Evolutionary conservation across 306 rosid species (phyloP).

Genomic region (Lupinus albus): DNA sequence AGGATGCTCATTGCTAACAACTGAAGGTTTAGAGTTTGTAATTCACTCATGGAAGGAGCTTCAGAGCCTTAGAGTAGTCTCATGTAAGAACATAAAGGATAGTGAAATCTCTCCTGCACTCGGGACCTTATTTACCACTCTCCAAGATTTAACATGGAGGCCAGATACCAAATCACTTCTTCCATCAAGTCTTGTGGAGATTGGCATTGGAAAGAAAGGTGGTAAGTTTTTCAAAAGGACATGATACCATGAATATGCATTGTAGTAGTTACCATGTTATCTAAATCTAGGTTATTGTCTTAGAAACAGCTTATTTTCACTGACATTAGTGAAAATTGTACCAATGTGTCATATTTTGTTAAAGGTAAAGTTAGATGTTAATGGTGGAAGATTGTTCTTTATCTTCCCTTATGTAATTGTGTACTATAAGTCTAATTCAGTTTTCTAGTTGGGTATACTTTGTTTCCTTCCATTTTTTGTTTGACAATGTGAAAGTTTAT

Average conservation of each 20-base stretch:
- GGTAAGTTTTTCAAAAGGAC: conserved; percentile 76
- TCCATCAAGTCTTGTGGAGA: conserved; percentile 59
- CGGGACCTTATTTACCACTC: conserved; percentile 64
- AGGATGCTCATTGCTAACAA: conserved; percentile 53
- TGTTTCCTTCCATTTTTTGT: conserved; percentile 13
- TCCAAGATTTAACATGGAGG: conserved; percentile 85
- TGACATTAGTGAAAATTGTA: conserved; percentile 46
- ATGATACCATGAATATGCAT: conserved; percentile 42
- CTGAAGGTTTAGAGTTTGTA: conserved; percentile 70
- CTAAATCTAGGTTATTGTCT: conserved; percentile 38
- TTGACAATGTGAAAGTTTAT: conserved; percentile 1
- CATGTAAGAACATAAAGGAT: conserved; percentile 54
- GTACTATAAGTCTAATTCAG: conserved; percentile 33
- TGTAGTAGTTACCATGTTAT: not conserved
- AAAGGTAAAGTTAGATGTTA: conserved; percentile 45
- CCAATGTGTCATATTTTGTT: conserved; percentile 36
- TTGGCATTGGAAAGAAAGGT: conserved; percentile 81
- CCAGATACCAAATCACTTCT: conserved; percentile 83
- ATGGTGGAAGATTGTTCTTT: conserved; percentile 39
- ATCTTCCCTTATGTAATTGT: conserved; percentile 37
- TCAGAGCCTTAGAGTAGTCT: conserved; percentile 71
- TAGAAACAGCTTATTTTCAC: conserved; percentile 40
- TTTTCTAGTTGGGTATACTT: conserved; percentile 41
- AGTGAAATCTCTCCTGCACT: conserved; percentile 56
- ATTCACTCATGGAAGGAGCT: conserved; percentile 77